phyloP scores from a whole-genome alignment of 208 protist genomes.

The Phytomonas sp. region DNA sequence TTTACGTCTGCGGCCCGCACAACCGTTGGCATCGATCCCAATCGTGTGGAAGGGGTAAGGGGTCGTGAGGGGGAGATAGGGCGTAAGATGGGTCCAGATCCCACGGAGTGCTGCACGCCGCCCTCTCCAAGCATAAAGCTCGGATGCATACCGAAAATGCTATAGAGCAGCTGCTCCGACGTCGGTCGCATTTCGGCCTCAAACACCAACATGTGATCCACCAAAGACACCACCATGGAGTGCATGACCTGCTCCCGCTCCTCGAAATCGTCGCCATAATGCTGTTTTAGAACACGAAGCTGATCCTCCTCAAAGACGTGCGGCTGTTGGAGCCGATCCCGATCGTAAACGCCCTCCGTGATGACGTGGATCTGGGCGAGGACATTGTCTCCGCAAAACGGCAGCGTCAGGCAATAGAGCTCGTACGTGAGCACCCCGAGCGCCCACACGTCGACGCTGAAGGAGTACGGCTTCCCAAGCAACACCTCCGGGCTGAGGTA shows the following conservation, averaged over 20 bases:
- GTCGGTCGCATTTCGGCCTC: slow-evolving; percentile 48
- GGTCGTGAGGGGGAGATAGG: too few species aligned
- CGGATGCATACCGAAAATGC: slow-evolving; percentile 42
- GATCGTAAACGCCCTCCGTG: slow-evolving; percentile 76
- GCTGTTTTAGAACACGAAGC: slow-evolving; percentile 18
- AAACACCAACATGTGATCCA: slow-evolving; percentile 50
- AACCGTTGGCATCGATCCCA: too few species aligned
- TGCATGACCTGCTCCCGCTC: slow-evolving; percentile 50
- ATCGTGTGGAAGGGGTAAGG: too few species aligned
- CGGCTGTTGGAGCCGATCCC: slow-evolving; percentile 22
- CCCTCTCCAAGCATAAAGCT: too few species aligned
- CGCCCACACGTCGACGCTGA: slow-evolving; percentile 79
- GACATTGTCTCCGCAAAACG: slow-evolving; percentile 79
- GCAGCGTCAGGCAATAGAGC: slow-evolving; percentile 66
- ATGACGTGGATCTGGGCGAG: slow-evolving; percentile 79
- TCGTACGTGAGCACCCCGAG: slow-evolving; percentile 85
- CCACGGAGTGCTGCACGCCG: too few species aligned
- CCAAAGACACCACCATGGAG: slow-evolving; percentile 44
- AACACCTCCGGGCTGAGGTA: slow-evolving; percentile 86
- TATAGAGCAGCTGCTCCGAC: slow-evolving; percentile 38
- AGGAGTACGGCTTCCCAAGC: slow-evolving; percentile 80
- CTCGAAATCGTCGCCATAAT: slow-evolving; percentile 40
- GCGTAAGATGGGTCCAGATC: too few species aligned
- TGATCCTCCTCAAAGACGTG: slow-evolving; percentile 37
- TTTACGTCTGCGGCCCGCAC: too few species aligned